phyloP scores from a whole-genome alignment of 164 flowering plant species.

The Amborella trichopoda region DNA sequence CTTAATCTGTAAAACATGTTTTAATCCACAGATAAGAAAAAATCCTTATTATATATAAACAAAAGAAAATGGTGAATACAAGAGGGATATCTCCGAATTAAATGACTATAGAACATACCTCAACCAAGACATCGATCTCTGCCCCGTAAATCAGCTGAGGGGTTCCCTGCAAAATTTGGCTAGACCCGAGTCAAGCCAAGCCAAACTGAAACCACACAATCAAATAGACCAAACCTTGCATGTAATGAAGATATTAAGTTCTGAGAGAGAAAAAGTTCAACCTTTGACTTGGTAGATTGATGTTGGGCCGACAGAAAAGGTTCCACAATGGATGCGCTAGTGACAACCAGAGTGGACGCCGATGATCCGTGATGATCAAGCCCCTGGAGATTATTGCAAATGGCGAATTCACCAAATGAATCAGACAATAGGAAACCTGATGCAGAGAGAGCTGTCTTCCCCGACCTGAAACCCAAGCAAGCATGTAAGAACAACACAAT shows the following conservation, averaged over 20 bases:
- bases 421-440: constrained; percentile 68
- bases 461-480: constrained; percentile 32
- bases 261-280: constrained; percentile 6
- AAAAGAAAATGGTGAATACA: too few relatives aligned
- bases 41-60: not conserved
- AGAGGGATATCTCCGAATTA: not conserved
- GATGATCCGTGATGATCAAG: not conserved
- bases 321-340: constrained; percentile 76
- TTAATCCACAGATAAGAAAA: not conserved
- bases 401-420: constrained; percentile 15
- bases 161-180: constrained; percentile 22
- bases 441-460: constrained; percentile 76
- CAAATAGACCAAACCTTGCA: not conserved
- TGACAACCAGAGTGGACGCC: constrained; percentile 31
- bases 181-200: constrained; percentile 5
- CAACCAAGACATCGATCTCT: constrained; percentile 61
- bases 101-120: constrained; percentile 26
- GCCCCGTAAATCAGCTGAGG: constrained; percentile 59
- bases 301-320: constrained; percentile 46
- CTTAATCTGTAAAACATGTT: constrained; percentile 13
- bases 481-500: not conserved
- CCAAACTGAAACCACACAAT: constrained; percentile 3
- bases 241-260: not conserved
- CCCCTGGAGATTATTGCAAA: constrained; percentile 11
- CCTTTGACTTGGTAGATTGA: constrained; percentile 29